Evolutionary conservation across 208 protist genomes (phyloP), one percentile per base, ranked within the genome.

Genomic region (Wallacemonas collosoma): DNA sequence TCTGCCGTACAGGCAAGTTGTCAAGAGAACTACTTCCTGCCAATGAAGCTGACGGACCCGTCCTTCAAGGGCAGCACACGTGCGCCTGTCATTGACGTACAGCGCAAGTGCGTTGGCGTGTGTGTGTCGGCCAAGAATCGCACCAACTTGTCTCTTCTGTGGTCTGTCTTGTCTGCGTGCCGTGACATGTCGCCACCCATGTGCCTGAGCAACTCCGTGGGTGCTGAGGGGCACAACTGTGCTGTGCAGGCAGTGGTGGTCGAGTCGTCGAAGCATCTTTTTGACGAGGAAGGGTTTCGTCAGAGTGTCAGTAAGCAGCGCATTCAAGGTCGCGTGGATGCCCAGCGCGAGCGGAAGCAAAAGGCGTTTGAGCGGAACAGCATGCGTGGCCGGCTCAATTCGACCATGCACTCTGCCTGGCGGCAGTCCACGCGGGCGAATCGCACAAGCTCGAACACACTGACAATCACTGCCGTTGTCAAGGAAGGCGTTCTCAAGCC

Each of bases 241-340:
- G 84, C 82, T 35, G 80, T 95, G 45, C 92, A 97, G 67, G 92
- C 88, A 8, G 80, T 94, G 40, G 84, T 97, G 35, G 64, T 97
- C 7, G 89, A 97, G 71, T 89, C 92, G 11, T 97, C 92, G 9
- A 97, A 97, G 57, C 89, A 97, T 66, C 75, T 97, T 11, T 97
- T 95, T 80, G 85, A 97, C 76, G 92, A 94, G 69, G 92, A 97
- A 54, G 80, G 80, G 8, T 97, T 94, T 72, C 83, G 89, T n/a
- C 62, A 81, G 26, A 91, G 87, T 48, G 65, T 70, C 1, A 62
- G 40, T n/a, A 72, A 82, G 9, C 88, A 87, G 72, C 54, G 54
- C 7, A 69, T 95, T 41, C 89, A 94, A 71, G 68, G 72, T 8
- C 64, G 36, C 3, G 65, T 91, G 17, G 89, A 95, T 72, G 68